These are phyloP conservation scores for Trichosporon sp. DNA, from an alignment of 1,284 basidiomycete species.

Conservation along the genomic window DNA sequence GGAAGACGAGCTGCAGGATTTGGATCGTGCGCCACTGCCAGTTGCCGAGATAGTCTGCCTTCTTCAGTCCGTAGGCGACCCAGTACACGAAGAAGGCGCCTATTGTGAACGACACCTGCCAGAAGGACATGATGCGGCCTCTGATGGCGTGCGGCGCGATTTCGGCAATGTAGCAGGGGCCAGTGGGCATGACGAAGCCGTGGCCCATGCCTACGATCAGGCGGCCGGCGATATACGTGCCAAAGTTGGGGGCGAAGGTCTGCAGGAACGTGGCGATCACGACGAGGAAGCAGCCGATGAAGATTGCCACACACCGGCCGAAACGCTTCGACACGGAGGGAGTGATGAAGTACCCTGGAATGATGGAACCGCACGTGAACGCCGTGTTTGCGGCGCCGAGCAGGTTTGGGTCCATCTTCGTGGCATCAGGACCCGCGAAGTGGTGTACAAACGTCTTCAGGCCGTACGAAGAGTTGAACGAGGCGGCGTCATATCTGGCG, in stretches of 20 bases:
- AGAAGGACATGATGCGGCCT: slow-evolving; percentile 20
- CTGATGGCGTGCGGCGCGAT: slow-evolving; percentile 12
- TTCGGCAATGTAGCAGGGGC: slow-evolving; percentile 21
- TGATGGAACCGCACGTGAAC: slow-evolving; percentile 20
- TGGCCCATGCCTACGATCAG: slow-evolving; percentile 19
- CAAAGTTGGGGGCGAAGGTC: slow-evolving; percentile 21
- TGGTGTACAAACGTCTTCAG: slow-evolving; percentile 23
- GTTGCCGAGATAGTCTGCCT: slow-evolving; percentile 28
- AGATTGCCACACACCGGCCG: slow-evolving; percentile 8
- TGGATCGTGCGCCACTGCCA: slow-evolving; percentile 31
- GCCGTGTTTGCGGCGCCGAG: slow-evolving; percentile 21
- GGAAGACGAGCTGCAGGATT: slow-evolving; percentile 31
- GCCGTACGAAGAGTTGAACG: slow-evolving; percentile 20
- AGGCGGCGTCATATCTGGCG: slow-evolving; percentile 14
- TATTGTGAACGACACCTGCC: slow-evolving; percentile 20
- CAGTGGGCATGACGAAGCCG: slow-evolving; percentile 20
- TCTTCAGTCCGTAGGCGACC: slow-evolving; percentile 26
- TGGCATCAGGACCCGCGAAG: slow-evolving; percentile 6
- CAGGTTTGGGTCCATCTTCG: slow-evolving; percentile 17
- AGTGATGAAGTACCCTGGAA: slow-evolving; percentile 17
- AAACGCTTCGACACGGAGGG: background rate
- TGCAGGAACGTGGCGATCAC: slow-evolving; percentile 13
- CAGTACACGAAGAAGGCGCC: slow-evolving; percentile 23
- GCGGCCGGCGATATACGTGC: slow-evolving; percentile 19
- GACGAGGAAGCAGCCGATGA: slow-evolving; percentile 13